A percentile compares a stretch with the other conserved stretches of the same genome.
Evolutionary conservation across 202 grass and related monocot species (phyloP).

Genomic region (Digitaria exilis): DNA sequence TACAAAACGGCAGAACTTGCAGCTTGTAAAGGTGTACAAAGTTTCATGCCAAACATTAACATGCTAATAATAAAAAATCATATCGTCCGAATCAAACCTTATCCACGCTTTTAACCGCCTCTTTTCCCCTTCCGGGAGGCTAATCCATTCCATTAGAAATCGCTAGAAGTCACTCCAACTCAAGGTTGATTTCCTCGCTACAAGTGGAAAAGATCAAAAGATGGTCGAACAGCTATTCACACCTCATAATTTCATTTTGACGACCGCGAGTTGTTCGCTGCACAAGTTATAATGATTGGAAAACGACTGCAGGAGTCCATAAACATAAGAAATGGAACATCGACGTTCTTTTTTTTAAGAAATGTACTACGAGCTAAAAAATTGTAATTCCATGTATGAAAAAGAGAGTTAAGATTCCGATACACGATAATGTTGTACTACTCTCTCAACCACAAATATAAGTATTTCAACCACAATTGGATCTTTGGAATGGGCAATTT

Average conservation of each 20-base stretch:
- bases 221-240: neutral
- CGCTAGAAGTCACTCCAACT: neutral
- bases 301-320: neutral
- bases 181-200: neutral
- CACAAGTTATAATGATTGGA: neutral
- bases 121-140: neutral
- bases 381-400: neutral
- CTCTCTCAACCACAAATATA: no score
- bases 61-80: no score
- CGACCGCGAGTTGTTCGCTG: neutral
- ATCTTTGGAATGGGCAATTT: no score
- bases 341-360: neutral
- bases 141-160: neutral
- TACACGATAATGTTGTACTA: neutral
- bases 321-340: neutral
- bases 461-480: no score
- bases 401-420: no score
- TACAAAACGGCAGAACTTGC: neutral
- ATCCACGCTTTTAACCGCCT: neutral
- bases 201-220: conserved; percentile 27
- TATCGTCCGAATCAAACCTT: neutral
- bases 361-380: neutral
- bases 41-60: neutral
- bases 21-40: neutral
- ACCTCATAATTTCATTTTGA: conserved; percentile 5